phyloP scores from a whole-genome alignment of 2,329 filamentous ascomycete genomes.

The Aspergillus viridinutans region DNA sequence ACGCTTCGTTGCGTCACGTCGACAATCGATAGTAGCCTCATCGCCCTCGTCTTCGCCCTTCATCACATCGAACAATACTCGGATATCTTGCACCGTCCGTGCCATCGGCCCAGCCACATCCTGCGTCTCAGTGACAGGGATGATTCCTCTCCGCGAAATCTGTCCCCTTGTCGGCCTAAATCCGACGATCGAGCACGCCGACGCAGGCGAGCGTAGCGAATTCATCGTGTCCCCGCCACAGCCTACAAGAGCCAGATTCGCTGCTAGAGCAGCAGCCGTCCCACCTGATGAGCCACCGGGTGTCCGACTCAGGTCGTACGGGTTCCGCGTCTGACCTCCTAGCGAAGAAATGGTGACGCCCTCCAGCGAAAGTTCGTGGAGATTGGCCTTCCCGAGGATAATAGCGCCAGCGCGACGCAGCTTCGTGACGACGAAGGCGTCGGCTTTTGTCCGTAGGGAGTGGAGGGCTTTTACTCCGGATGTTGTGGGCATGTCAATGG shows the following conservation, averaged over 20 bases:
- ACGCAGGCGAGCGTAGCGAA: conserved; percentile 58
- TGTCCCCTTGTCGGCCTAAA: conserved; percentile 54
- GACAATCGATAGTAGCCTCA: background rate
- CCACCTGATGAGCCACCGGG: conserved; percentile 63
- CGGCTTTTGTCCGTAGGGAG: conserved; percentile 38
- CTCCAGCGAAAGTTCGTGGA: conserved; percentile 62
- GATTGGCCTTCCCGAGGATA: conserved; percentile 57
- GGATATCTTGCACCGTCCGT: conserved; percentile 34
- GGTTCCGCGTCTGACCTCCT: conserved; percentile 62
- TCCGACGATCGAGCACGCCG: conserved; percentile 57
- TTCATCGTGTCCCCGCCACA: conserved; percentile 62
- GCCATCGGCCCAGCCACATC: conserved; percentile 55
- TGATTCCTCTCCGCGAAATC: conserved; percentile 49
- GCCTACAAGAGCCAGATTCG: conserved; percentile 55
- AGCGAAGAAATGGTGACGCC: conserved; percentile 60
- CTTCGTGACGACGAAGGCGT: conserved; percentile 50
- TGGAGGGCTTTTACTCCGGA: conserved; percentile 51
- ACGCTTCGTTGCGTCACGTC: background rate
- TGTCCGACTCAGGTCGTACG: conserved; percentile 62
- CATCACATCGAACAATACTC: conserved; percentile 25
- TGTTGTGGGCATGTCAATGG: conserved; percentile 54
- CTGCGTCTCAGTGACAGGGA: conserved; percentile 56
- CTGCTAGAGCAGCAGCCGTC: conserved; percentile 57
- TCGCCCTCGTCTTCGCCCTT: conserved; percentile 5
- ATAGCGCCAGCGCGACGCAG: conserved; percentile 52